Evolutionary conservation across 352 stramenopile species (phyloP).

Genomic region (Phytophthora hibernalis): DNA sequence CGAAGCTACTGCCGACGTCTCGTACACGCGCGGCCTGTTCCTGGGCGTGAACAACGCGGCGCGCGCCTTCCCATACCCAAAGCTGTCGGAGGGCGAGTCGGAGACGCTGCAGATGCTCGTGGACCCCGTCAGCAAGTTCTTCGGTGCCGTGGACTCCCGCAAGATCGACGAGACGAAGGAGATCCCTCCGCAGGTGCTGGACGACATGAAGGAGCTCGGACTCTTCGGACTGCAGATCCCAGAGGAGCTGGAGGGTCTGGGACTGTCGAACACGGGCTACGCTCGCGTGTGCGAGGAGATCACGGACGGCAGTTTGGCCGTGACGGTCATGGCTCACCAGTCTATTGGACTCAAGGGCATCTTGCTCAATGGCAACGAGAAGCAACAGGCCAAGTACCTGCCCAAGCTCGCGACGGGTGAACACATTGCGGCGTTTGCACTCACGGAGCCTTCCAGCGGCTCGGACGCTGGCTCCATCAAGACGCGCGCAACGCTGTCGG

Average conservation of each 20-base stretch:
- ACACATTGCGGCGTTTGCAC: constrained; percentile 85
- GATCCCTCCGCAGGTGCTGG: constrained; percentile 74
- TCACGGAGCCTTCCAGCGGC: constrained; percentile 93
- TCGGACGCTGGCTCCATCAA: constrained; percentile 92
- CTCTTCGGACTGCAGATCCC: constrained; percentile 90
- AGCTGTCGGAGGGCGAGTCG: constrained; percentile 69
- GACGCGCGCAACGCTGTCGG: constrained; percentile 89
- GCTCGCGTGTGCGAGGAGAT: constrained; percentile 88
- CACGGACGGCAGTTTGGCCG: constrained; percentile 76
- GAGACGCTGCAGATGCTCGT: constrained; percentile 90
- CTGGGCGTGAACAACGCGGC: constrained; percentile 83
- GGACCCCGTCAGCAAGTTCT: constrained; percentile 84
- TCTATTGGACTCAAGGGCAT: constrained; percentile 91
- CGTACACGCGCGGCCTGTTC: constrained; percentile 86
- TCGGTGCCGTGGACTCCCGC: constrained; percentile 68
- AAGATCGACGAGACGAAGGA: constrained; percentile 86
- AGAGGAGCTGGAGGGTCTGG: constrained; percentile 78
- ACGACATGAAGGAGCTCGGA: constrained; percentile 84
- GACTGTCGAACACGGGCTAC: constrained; percentile 87
- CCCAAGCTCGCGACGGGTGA: constrained; percentile 90
- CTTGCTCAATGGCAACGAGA: constrained; percentile 86
- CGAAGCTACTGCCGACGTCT: constrained; percentile 69
- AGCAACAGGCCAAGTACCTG: constrained; percentile 89
- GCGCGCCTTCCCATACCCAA: constrained; percentile 84
- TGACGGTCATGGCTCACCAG: constrained; percentile 90